phyloP scores from a whole-genome alignment of 345 rosid genomes.

The Rhodomyrtus tomentosa region DNA sequence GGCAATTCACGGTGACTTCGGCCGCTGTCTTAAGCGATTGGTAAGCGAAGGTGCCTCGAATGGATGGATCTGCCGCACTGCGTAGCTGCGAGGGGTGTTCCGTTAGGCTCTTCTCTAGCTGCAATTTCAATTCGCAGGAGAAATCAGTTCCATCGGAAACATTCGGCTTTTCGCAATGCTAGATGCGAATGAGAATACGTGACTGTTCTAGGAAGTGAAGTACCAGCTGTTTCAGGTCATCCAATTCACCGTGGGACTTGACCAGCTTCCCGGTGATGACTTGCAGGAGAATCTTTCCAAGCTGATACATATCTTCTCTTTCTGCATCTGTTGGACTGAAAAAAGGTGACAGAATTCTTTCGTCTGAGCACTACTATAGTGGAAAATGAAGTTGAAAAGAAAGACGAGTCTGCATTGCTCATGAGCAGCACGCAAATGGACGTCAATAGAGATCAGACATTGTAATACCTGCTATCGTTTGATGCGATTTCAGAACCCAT shows the following conservation, averaged over 20 bases:
- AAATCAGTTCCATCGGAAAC: not conserved
- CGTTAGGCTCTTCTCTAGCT: constrained; percentile 27
- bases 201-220: not conserved
- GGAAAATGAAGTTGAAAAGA: not conserved
- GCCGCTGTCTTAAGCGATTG: constrained; percentile 68
- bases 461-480: constrained; percentile 1
- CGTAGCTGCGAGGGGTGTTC: constrained; percentile 47
- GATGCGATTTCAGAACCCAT: constrained; percentile 38
- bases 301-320: constrained; percentile 81
- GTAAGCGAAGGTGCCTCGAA: constrained; percentile 57
- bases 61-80: constrained; percentile 40
- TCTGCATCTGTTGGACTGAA: constrained; percentile 40
- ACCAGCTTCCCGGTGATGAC: constrained; percentile 52
- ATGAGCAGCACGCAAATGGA: not conserved
- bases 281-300: constrained; percentile 63
- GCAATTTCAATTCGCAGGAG: not conserved
- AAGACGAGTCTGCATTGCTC: not conserved
- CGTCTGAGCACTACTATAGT: not conserved
- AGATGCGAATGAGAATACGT: not conserved
- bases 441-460: not conserved
- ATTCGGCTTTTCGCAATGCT: not conserved
- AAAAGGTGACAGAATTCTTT: not conserved
- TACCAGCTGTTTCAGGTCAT: constrained; percentile 49
- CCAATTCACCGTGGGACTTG: constrained; percentile 34
- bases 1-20: constrained; percentile 67